These are phyloP conservation scores for Alternaria viburni DNA, from an alignment of 2,329 filamentous ascomycete genomes.

Conservation along the genomic window DNA sequence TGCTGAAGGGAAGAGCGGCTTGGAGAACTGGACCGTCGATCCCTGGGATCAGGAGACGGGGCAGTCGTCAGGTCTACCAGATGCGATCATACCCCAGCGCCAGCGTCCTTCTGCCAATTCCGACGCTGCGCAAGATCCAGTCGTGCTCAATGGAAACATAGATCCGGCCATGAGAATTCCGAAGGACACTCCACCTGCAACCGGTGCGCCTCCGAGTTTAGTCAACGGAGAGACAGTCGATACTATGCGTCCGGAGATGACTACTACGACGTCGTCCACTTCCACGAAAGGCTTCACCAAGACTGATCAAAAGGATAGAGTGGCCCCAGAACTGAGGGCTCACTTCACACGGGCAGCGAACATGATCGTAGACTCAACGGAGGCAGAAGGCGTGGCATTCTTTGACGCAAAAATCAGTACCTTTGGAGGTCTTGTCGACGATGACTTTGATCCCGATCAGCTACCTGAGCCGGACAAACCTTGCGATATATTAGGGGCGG, in stretches of 20 bases:
- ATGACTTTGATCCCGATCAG: conserved; percentile 41
- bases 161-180: conserved; percentile 26
- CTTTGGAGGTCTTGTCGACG: conserved; percentile 47
- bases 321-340: conserved; percentile 40
- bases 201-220: conserved; percentile 27
- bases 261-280: conserved; percentile 32
- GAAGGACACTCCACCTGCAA: conserved; percentile 16
- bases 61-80: conserved; percentile 16
- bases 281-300: conserved; percentile 20
- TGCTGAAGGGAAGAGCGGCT: conserved; percentile 43
- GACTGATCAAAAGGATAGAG: conserved; percentile 27
- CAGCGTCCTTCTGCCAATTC: conserved; percentile 26
- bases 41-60: conserved; percentile 34
- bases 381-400: conserved; percentile 47
- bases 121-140: conserved; percentile 20
- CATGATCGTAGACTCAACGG: conserved; percentile 49
- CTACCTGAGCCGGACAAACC: conserved; percentile 42
- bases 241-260: conserved; percentile 17
- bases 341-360: conserved; percentile 46
- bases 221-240: conserved; percentile 32
- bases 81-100: conserved; percentile 22
- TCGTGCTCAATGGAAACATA: conserved; percentile 25
- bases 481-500: conserved; percentile 38
- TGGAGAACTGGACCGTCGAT: conserved; percentile 44
- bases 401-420: conserved; percentile 49